These are phyloP conservation scores for Phytophthora cryptogea DNA, from an alignment of 352 stramenopile genomes.

Conservation along the genomic window DNA sequence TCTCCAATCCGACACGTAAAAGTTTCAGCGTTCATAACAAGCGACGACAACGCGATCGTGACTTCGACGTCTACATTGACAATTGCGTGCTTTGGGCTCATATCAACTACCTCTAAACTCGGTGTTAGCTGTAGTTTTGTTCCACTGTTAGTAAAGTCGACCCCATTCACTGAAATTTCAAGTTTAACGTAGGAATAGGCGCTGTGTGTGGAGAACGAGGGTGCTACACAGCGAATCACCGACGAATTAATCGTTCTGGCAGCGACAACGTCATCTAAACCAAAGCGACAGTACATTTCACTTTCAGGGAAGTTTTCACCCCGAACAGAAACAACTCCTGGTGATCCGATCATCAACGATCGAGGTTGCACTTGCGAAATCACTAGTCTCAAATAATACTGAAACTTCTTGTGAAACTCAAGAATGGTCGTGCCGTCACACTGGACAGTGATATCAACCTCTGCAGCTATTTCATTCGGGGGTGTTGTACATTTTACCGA, in stretches of 20 bases:
- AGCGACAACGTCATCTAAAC: slow-evolving; percentile 2
- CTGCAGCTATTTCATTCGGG: slow-evolving; percentile 1
- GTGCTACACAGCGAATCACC: slow-evolving; percentile 36
- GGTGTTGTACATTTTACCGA: slow-evolving; percentile 37
- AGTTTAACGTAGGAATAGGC: slow-evolving; percentile 28
- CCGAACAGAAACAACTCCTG: slow-evolving; percentile 24
- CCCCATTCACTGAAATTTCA: slow-evolving; percentile 39
- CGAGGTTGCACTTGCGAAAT: slow-evolving; percentile 24
- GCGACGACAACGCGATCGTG: slow-evolving; percentile 22
- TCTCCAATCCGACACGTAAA: slow-evolving; percentile 47
- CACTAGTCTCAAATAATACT: slow-evolving; percentile 32
- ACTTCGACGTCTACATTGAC: slow-evolving; percentile 32
- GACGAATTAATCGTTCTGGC: slow-evolving; percentile 21
- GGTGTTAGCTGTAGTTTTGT: slow-evolving; percentile 31
- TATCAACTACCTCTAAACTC: slow-evolving; percentile 29
- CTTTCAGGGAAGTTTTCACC: slow-evolving; percentile 29
- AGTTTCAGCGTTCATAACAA: slow-evolving; percentile 14
- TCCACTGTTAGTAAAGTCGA: slow-evolving; percentile 37
- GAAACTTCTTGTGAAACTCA: slow-evolving; percentile 32
- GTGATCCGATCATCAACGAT: slow-evolving; percentile 23
- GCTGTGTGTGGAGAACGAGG: slow-evolving; percentile 11
- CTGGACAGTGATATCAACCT: slow-evolving; percentile 31
- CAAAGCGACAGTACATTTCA: slow-evolving; percentile 35
- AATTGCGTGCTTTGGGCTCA: slow-evolving; percentile 35
- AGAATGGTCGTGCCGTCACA: slow-evolving; percentile 36